These are phyloP conservation scores for Andrographis paniculata DNA, from an alignment of 305 asterid species.

Conservation along the genomic window DNA sequence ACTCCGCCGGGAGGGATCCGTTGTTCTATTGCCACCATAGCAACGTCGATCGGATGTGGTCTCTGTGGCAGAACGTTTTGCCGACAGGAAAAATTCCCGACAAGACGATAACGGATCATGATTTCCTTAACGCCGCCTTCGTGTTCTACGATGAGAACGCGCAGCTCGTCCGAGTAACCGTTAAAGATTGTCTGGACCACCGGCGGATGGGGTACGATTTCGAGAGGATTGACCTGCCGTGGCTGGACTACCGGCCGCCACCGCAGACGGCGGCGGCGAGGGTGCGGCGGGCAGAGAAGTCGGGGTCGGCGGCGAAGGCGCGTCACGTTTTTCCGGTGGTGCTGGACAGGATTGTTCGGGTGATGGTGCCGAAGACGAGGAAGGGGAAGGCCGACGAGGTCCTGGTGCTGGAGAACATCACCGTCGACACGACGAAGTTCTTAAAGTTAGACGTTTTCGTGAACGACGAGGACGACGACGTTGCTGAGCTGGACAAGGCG, in stretches of 20 bases:
- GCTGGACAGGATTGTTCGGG: slow-evolving; percentile 16
- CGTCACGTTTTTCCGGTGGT: slow-evolving; percentile 13
- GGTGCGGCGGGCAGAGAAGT: no score
- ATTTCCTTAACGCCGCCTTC: slow-evolving; percentile 26
- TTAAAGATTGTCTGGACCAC: slow-evolving; percentile 19
- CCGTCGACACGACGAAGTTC: slow-evolving; percentile 17
- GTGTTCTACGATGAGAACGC: slow-evolving; percentile 30
- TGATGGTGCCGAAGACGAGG: slow-evolving; percentile 19
- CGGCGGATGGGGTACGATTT: slow-evolving; percentile 20
- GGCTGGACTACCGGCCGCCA: slow-evolving; percentile 27
- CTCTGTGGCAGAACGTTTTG: slow-evolving; percentile 17
- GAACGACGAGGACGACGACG: slow-evolving; percentile 36
- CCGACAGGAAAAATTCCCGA: slow-evolving; percentile 2
- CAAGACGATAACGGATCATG: slow-evolving; percentile 15
- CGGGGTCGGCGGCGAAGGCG: slow-evolving; percentile 8
- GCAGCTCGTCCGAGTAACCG: slow-evolving; percentile 22
- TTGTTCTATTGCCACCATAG: slow-evolving; percentile 20
- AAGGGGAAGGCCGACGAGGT: slow-evolving; percentile 25
- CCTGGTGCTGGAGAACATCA: slow-evolving; percentile 16
- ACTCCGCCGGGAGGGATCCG: slow-evolving; percentile 14
- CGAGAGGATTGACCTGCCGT: slow-evolving; percentile 15
- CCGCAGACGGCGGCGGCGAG: slow-evolving; percentile 16
- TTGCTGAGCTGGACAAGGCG: slow-evolving; percentile 21
- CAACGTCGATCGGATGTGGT: slow-evolving; percentile 28
- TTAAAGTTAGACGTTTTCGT: slow-evolving; percentile 29